Conservation (phyloP, 768 basidiomycete genomes). For the Neoboletus magnificus region DNA sequence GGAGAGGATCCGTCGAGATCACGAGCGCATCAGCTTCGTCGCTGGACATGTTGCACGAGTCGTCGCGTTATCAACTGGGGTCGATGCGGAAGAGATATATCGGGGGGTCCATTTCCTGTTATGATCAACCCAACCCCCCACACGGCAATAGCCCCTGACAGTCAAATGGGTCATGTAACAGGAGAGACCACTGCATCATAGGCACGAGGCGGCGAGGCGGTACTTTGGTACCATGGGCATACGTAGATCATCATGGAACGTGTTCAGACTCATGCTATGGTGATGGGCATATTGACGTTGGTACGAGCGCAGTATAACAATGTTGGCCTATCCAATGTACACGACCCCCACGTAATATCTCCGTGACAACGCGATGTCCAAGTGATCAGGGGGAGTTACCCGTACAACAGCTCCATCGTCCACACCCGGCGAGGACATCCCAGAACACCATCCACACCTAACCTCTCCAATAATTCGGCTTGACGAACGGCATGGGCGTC, state of each 20-base stretch:
- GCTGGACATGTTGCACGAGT: constrained; percentile 14
- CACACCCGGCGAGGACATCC: neutral
- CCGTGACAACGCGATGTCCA: neutral
- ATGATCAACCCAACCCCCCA: neutral
- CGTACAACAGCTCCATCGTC: neutral
- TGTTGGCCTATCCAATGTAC: neutral
- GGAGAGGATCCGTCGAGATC: constrained; percentile 56
- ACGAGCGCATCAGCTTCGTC: constrained; percentile 48
- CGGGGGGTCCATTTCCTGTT: neutral
- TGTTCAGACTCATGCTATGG: neutral
- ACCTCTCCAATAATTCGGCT: constrained; percentile 78
- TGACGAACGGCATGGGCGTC: constrained; percentile 84
- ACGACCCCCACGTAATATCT: neutral
- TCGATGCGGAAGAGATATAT: no score
- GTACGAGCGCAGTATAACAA: neutral
- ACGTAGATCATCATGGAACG: neutral
- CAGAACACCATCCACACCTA: constrained; percentile 2
- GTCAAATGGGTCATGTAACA: neutral
- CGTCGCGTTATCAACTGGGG: neutral
- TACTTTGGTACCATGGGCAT: constrained; percentile 6
- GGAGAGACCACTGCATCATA: no score
- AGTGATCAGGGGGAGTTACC: neutral
- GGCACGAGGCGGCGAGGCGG: no score
- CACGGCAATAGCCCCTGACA: neutral
- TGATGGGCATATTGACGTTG: neutral